A percentile compares a stretch with the other conserved stretches of the same genome.
Conservation (phyloP, 352 stramenopile species). For the Pythium pyrilobum region DNA sequence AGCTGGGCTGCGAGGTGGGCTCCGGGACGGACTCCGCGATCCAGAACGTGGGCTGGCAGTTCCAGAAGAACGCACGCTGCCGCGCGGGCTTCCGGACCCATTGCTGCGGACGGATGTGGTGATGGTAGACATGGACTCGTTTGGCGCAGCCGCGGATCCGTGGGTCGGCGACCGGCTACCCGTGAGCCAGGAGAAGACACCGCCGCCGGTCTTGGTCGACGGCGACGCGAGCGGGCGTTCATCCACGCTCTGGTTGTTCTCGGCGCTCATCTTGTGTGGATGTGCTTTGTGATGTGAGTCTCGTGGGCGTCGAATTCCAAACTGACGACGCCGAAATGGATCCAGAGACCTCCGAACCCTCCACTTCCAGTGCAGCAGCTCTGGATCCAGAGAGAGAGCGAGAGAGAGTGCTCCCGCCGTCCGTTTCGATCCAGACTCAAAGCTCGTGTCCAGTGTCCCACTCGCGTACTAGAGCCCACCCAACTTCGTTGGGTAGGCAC, state of each 20-base stretch:
- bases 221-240: neutral
- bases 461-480: too few species aligned
- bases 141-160: neutral
- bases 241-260: slow-evolving; percentile 2
- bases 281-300: neutral
- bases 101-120: neutral
- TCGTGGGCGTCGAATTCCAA: neutral
- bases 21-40: neutral
- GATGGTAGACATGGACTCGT: neutral
- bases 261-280: slow-evolving; percentile 4
- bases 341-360: too few species aligned
- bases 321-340: slow-evolving; percentile 2
- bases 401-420: too few species aligned
- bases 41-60: neutral
- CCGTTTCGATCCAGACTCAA: too few species aligned
- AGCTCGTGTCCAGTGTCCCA: too few species aligned
- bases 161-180: slow-evolving; percentile 4
- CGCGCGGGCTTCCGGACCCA: neutral
- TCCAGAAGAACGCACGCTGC: neutral
- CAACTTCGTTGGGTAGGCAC: too few species aligned
- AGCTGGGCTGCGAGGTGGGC: slow-evolving; percentile 4
- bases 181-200: slow-evolving; percentile 14
- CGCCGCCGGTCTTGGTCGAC: neutral
- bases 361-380: too few species aligned
- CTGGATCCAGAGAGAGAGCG: too few species aligned